Conservation (phyloP, 2,329 filamentous ascomycete species). For the Clonostachys rhizophaga region DNA sequence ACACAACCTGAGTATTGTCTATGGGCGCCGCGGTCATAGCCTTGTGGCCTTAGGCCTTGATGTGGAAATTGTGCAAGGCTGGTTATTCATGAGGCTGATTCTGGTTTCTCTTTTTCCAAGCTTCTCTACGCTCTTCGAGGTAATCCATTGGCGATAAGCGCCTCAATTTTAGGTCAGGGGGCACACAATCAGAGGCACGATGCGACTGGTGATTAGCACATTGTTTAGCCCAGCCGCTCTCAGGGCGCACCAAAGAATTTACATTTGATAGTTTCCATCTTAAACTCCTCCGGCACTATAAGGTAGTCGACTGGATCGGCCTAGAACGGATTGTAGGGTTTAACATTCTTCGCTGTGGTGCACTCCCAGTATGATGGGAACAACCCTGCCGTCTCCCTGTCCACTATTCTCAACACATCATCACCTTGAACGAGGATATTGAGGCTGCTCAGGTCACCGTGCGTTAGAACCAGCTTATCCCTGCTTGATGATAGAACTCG, state of each 20-base stretch:
- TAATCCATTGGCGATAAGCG: no score
- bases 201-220: no score
- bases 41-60: no score
- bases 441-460: slow-evolving; percentile 34
- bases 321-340: slow-evolving; percentile 13
- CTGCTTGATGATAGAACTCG: slow-evolving; percentile 10
- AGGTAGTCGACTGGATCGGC: slow-evolving; percentile 13
- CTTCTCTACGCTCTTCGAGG: no score
- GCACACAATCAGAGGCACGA: no score
- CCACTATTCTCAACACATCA: slow-evolving; percentile 35
- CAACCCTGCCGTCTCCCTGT: slow-evolving; percentile 26
- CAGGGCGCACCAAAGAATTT: slow-evolving; percentile 8
- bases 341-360: slow-evolving; percentile 12
- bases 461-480: slow-evolving; percentile 27
- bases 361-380: slow-evolving; percentile 27
- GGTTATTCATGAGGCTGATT: no score
- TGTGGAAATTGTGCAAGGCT: no score
- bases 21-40: no score
- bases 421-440: slow-evolving; percentile 36
- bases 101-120: no score
- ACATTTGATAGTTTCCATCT: slow-evolving; percentile 8
- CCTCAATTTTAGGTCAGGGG: no score
- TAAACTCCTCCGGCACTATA: slow-evolving; percentile 6
- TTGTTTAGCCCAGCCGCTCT: neutral
- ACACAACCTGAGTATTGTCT: no score